Evolutionary conservation across 306 rosid genomes (phyloP).

Genomic region (Quercus variabilis): DNA sequence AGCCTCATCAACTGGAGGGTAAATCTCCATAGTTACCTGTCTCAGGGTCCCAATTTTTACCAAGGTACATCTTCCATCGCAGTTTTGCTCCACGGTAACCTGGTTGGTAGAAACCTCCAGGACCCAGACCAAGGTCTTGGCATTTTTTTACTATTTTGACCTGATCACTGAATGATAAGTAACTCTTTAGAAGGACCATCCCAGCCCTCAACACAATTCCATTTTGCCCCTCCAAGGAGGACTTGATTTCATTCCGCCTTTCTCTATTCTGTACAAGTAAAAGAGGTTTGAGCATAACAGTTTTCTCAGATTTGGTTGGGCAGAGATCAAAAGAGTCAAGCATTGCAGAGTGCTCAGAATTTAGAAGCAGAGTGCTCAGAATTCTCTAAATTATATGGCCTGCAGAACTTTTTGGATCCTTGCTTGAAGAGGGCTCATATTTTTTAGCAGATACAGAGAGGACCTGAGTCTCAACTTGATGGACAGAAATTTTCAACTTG

Average conservation of each 20-base stretch:
- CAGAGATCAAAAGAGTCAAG: slow-evolving; percentile 51
- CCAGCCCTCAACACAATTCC: slow-evolving; percentile 37
- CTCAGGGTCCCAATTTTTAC: slow-evolving; percentile 83
- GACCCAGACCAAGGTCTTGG: slow-evolving; percentile 48
- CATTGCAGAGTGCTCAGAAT: background rate
- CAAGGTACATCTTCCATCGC: slow-evolving; percentile 79
- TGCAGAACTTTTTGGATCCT: background rate
- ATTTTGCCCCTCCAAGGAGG: slow-evolving; percentile 3
- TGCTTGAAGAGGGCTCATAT: background rate
- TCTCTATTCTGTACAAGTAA: slow-evolving; percentile 42
- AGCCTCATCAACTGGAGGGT: slow-evolving; percentile 44
- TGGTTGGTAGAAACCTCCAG: slow-evolving; percentile 87
- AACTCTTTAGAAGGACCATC: slow-evolving; percentile 54
- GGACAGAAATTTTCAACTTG: background rate
- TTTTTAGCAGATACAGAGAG: background rate
- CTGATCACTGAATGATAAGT: slow-evolving; percentile 49
- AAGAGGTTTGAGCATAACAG: slow-evolving; percentile 29
- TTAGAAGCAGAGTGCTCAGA: slow-evolving; percentile 7
- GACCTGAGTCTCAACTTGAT: background rate
- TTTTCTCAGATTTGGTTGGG: slow-evolving; percentile 6
- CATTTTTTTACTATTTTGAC: slow-evolving; percentile 48
- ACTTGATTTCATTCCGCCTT: slow-evolving; percentile 34
- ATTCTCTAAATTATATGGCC: slow-evolving; percentile 5
- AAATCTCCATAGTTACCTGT: slow-evolving; percentile 33
- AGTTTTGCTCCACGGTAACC: slow-evolving; percentile 50